These are phyloP conservation scores for Lophiostoma macrostomum DNA, from an alignment of 495 filamentous ascomycete species.

Conservation along the genomic window DNA sequence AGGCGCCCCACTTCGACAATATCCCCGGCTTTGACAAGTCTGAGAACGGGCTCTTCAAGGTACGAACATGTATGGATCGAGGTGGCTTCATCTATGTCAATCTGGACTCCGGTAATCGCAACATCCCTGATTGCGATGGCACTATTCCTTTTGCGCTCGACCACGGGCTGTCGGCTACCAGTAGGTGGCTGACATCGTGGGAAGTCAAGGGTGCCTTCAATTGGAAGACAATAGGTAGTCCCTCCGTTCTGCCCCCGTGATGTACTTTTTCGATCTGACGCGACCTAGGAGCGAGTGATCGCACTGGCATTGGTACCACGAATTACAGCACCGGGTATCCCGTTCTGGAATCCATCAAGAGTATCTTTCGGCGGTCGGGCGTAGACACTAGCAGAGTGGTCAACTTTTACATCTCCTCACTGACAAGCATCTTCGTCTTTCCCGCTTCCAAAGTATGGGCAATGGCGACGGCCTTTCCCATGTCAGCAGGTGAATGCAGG, in stretches of 20 bases:
- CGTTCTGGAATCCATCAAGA: neutral
- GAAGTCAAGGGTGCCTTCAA: slow-evolving; percentile 27
- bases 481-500: slow-evolving; percentile 5
- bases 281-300: slow-evolving; percentile 6
- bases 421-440: slow-evolving; percentile 14
- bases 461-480: slow-evolving; percentile 8
- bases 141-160: slow-evolving; percentile 7
- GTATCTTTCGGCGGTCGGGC: slow-evolving; percentile 1
- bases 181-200: slow-evolving; percentile 23
- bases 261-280: neutral
- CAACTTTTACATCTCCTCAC: neutral
- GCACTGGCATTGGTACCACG: slow-evolving; percentile 15
- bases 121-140: slow-evolving; percentile 8
- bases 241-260: neutral
- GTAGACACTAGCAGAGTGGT: neutral
- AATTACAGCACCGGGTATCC: neutral
- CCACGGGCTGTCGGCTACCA: slow-evolving; percentile 5
- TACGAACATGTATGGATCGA: slow-evolving; percentile 26
- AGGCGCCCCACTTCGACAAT: slow-evolving; percentile 33
- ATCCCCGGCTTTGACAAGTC: slow-evolving; percentile 31
- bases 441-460: slow-evolving; percentile 12
- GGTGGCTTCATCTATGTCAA: slow-evolving; percentile 32
- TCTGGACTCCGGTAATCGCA: slow-evolving; percentile 15
- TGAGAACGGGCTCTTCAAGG: slow-evolving; percentile 28
- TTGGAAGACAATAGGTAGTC: slow-evolving; percentile 31